Evolutionary conservation across 345 rosid genomes (phyloP).

Genomic region (Camelina laxa): DNA sequence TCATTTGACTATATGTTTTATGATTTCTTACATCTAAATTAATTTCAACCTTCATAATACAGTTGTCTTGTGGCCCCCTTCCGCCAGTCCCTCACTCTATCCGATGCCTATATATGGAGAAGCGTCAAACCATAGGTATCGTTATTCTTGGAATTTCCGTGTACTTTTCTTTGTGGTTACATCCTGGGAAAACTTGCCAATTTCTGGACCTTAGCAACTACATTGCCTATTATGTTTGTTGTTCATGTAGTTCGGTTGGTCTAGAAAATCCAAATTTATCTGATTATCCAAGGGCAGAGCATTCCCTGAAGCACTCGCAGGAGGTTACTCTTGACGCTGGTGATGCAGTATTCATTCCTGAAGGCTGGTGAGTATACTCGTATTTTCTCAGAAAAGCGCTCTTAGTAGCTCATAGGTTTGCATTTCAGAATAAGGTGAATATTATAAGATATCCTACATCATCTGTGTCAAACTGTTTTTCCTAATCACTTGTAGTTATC

Average conservation of each 20-base stretch:
- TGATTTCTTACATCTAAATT: conserved; percentile 15
- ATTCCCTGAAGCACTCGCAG: conserved; percentile 59
- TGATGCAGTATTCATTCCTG: conserved; percentile 97
- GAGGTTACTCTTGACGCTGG: conserved; percentile 75
- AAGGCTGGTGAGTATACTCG: conserved; percentile 84
- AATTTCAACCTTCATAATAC: conserved; percentile 30
- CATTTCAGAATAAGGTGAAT: background rate
- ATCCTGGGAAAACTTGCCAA: background rate
- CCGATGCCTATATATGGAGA: conserved; percentile 91
- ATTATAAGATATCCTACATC: conserved; percentile 14
- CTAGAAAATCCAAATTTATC: conserved; percentile 70
- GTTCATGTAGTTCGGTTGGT: conserved; percentile 64
- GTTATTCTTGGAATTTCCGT: conserved; percentile 17
- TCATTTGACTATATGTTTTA: conserved; percentile 2
- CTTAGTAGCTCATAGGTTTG: conserved; percentile 21
- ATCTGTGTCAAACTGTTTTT: conserved; percentile 11
- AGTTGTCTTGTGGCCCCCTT: conserved; percentile 94
- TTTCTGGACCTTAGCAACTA: background rate
- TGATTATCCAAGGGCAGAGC: conserved; percentile 71
- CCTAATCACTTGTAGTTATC: background rate
- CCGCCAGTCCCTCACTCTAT: conserved; percentile 78
- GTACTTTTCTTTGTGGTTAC: conserved; percentile 6
- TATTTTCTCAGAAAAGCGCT: conserved; percentile 15
- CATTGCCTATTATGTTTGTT: conserved; percentile 28
- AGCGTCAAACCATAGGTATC: conserved; percentile 93